Percentiles rank a stretch among this genome's conserved stretches.
These are phyloP conservation scores for Coix lacrymajobi DNA, from an alignment of 176 grass and related monocot species.

Conservation along the genomic window DNA sequence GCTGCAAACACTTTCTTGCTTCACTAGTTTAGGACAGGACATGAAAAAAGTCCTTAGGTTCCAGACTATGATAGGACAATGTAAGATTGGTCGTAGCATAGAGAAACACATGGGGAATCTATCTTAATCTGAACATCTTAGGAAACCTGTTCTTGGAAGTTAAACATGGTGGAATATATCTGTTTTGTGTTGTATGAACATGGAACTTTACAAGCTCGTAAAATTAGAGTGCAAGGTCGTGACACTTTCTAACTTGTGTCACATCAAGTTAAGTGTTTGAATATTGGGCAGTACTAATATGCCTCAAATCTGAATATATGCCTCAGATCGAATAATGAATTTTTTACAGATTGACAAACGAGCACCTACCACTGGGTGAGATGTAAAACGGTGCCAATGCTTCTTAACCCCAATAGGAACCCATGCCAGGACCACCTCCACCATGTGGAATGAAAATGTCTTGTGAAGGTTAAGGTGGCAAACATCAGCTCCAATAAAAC, in stretches of 20 bases:
- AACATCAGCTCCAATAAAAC: slow-evolving; percentile 98
- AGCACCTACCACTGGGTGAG: slow-evolving; percentile 84
- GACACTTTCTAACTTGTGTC: not conserved
- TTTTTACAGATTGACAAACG: slow-evolving; percentile 7
- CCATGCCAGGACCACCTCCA: slow-evolving; percentile 99
- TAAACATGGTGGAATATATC: not conserved
- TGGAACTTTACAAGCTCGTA: not conserved
- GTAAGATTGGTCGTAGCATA: too few species aligned
- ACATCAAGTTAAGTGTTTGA: not conserved
- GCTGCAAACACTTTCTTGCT: not conserved
- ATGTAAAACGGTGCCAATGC: slow-evolving; percentile 96
- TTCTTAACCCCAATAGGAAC: slow-evolving; percentile 99
- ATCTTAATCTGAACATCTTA: not conserved
- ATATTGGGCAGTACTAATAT: not conserved
- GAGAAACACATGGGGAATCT: too few species aligned
- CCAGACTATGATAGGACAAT: not conserved
- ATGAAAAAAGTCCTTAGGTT: slow-evolving; percentile 13
- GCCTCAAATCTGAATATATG: slow-evolving; percentile 7
- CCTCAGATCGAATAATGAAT: not conserved
- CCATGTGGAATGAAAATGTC: slow-evolving; percentile 99
- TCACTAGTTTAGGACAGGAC: not conserved
- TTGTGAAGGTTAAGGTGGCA: slow-evolving; percentile 99
- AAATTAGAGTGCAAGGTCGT: not conserved
- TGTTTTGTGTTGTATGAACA: not conserved
- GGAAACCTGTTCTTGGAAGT: not conserved